Evolutionary conservation across 805 yeast species (phyloP).

Genomic region (Nakazawaea ambrosiae): DNA sequence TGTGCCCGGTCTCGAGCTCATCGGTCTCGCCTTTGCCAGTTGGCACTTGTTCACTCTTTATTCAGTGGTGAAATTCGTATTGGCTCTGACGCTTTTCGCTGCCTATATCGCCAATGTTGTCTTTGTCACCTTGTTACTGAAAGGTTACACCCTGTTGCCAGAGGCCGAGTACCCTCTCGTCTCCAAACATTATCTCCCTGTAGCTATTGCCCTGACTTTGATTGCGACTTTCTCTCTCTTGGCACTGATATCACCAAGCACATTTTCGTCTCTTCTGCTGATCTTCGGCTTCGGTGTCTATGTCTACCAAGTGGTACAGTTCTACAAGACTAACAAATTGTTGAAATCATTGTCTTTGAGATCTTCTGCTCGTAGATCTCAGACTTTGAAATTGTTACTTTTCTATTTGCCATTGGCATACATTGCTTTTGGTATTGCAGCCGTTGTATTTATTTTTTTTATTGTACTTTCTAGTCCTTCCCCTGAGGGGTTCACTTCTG

Average conservation of each 20-base stretch:
- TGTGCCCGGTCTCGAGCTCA: not conserved
- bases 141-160: slow-evolving; percentile 6
- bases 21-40: not conserved
- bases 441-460: slow-evolving; percentile 1
- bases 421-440: not conserved
- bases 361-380: slow-evolving; percentile 4
- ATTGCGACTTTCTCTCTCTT: not conserved
- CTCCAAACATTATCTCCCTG: slow-evolving; percentile 2
- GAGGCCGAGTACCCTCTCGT: slow-evolving; percentile 4
- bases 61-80: not conserved
- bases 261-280: not conserved
- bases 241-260: not conserved
- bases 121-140: not conserved
- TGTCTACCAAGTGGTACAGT: slow-evolving; percentile 2
- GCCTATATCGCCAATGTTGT: not conserved
- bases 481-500: too few relatives aligned
- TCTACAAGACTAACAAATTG: slow-evolving; percentile 1
- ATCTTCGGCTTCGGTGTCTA: not conserved
- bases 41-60: not conserved
- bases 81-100: not conserved
- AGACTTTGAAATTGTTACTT: slow-evolving; percentile 6
- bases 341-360: slow-evolving; percentile 3
- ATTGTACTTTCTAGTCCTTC: too few relatives aligned
- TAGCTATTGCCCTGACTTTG: not conserved
- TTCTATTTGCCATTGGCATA: slow-evolving; percentile 5